phyloP scores from a whole-genome alignment of 805 yeast genomes.

The Teunomyces lycoperdinae region DNA sequence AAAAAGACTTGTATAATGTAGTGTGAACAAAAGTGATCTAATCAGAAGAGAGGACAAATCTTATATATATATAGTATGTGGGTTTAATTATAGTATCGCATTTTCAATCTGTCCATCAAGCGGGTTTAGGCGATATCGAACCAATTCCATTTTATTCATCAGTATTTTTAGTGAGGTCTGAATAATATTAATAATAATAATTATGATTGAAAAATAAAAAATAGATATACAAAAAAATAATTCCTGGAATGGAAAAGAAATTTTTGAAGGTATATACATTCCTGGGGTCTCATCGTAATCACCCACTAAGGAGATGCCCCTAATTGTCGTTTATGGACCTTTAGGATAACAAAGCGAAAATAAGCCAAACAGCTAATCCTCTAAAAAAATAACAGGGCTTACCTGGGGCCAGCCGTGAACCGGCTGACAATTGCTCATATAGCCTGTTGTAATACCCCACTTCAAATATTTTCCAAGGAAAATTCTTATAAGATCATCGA shows the following conservation, averaged over 20 bases:
- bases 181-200: not conserved
- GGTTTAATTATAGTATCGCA: not conserved
- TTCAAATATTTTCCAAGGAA: too few relatives aligned
- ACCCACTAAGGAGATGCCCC: too few relatives aligned
- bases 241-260: not conserved
- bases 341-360: not conserved
- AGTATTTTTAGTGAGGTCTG: not conserved
- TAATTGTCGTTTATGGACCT: not conserved
- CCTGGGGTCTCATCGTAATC: not conserved
- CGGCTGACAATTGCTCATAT: not conserved
- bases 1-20: not conserved
- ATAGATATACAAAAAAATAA: not conserved
- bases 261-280: not conserved
- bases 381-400: not conserved
- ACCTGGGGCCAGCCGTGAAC: not conserved
- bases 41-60: too few relatives aligned
- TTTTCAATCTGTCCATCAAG: constrained; percentile 2
- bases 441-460: not conserved
- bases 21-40: too few relatives aligned
- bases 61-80: not conserved
- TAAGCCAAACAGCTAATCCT: not conserved
- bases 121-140: constrained; percentile 1
- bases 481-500: too few relatives aligned
- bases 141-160: constrained; percentile 1
- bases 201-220: not conserved